Conservation (phyloP, 2,329 filamentous ascomycete species). For the Fusarium sp. region DNA sequence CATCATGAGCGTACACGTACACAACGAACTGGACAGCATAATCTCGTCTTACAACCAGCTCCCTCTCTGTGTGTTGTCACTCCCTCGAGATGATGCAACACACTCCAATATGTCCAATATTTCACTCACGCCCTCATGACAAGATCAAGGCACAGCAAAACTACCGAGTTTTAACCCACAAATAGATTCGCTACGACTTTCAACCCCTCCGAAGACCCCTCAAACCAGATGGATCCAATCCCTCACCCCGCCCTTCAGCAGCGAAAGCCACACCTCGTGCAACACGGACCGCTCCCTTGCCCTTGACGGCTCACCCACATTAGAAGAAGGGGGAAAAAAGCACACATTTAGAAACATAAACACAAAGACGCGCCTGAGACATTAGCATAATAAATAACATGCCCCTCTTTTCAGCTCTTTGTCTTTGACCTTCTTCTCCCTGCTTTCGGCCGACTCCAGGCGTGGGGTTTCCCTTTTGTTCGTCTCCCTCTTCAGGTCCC, state of each 20-base stretch:
- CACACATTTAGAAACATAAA: constrained; percentile 15
- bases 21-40: constrained; percentile 9
- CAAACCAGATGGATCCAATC: neutral
- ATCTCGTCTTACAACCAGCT: constrained; percentile 7
- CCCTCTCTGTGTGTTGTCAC: neutral
- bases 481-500: neutral
- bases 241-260: constrained; percentile 9
- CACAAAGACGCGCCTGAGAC: constrained; percentile 17
- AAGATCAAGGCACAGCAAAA: neutral
- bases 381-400: constrained; percentile 6
- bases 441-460: constrained; percentile 15
- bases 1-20: neutral
- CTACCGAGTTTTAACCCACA: constrained; percentile 15
- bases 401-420: constrained; percentile 24
- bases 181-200: neutral
- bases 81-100: neutral
- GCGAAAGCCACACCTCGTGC: neutral
- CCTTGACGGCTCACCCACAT: constrained; percentile 1
- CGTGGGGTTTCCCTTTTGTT: neutral
- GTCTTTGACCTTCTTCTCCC: constrained; percentile 19
- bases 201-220: constrained; percentile 7
- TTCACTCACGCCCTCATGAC: neutral
- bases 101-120: constrained; percentile 9
- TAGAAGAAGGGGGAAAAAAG: neutral
- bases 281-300: constrained; percentile 11